A percentile compares a stretch with the other conserved stretches of the same genome.
Evolutionary conservation across 176 grass and related monocot genomes (phyloP).

Genomic region (Lolium multiflorum): DNA sequence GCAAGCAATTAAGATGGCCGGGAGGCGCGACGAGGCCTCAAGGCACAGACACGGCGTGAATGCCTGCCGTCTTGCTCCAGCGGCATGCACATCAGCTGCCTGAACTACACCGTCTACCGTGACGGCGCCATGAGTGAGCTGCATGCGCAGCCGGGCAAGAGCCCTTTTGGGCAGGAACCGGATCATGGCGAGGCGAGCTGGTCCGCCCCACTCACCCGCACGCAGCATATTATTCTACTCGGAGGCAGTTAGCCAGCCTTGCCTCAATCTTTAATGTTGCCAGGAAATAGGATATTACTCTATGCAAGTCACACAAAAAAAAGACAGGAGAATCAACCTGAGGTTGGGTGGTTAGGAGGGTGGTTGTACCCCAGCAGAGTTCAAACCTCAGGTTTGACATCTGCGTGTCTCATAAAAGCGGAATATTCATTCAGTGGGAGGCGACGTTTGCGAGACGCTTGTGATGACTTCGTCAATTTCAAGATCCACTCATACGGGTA

Average conservation of each 20-base stretch:
- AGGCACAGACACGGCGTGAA: not conserved
- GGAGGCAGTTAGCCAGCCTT: not conserved
- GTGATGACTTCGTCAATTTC: too few relatives aligned
- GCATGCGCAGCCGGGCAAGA: constrained; percentile 20
- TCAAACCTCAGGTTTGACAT: too few relatives aligned
- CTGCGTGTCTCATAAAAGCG: too few relatives aligned
- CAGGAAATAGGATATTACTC: not conserved
- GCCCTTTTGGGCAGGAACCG: not conserved
- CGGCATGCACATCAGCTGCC: not conserved
- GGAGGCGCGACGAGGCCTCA: not conserved
- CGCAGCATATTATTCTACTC: constrained; percentile 10
- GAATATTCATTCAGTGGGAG: too few relatives aligned
- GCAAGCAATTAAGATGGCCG: constrained; percentile 11
- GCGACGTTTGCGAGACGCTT: too few relatives aligned
- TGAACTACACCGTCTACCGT: not conserved
- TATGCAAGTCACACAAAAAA: too few relatives aligned
- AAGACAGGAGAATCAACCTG: too few relatives aligned
- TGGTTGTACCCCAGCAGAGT: too few relatives aligned
- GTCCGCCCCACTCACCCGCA: not conserved
- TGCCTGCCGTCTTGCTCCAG: constrained; percentile 8
- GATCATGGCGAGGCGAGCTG: constrained; percentile 5
- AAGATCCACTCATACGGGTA: too few relatives aligned
- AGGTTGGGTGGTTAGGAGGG: too few relatives aligned
- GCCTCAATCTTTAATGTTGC: not conserved
- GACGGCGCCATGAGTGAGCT: not conserved